These are phyloP conservation scores for Colletotrichum graminicola DNA, from an alignment of 2,329 filamentous ascomycete species.

Conservation along the genomic window DNA sequence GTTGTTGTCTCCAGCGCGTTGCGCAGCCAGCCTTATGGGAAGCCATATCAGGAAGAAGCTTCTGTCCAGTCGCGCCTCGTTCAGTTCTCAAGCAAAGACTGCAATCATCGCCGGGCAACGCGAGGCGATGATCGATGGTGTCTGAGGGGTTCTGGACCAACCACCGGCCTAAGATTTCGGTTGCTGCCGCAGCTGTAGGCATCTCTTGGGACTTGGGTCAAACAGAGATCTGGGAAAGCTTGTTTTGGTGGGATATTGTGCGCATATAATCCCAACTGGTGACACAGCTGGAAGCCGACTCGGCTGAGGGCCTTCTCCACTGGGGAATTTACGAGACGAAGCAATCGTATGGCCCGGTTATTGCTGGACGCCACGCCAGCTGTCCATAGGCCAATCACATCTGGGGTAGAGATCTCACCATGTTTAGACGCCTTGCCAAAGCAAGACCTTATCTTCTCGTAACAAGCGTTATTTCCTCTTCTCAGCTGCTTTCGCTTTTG, in stretches of 20 bases:
- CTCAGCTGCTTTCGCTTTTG: too few species aligned
- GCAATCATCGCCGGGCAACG: conserved; percentile 12
- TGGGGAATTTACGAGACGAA: not conserved
- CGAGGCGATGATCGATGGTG: conserved; percentile 7
- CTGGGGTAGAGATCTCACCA: not conserved
- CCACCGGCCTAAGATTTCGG: not conserved
- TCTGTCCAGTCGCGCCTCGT: not conserved
- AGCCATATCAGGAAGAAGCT: not conserved
- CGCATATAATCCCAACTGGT: not conserved
- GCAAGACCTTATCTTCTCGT: not conserved
- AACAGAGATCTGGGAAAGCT: conserved; percentile 6
- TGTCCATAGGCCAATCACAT: not conserved
- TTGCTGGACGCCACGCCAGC: not conserved
- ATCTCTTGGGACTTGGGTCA: not conserved
- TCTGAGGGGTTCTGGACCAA: not conserved
- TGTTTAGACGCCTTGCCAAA: not conserved
- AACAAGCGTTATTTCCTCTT: too few species aligned
- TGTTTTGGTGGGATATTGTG: conserved; percentile 1
- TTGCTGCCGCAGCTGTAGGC: not conserved
- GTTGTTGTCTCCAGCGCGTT: too few species aligned
- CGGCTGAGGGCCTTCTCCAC: not conserved
- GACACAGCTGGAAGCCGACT: not conserved
- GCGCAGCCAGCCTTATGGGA: too few species aligned
- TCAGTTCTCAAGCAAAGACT: not conserved
- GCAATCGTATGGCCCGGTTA: not conserved